These are phyloP conservation scores for Spathaspora sp. DNA, from an alignment of 1,139 yeast species.

Conservation along the genomic window DNA sequence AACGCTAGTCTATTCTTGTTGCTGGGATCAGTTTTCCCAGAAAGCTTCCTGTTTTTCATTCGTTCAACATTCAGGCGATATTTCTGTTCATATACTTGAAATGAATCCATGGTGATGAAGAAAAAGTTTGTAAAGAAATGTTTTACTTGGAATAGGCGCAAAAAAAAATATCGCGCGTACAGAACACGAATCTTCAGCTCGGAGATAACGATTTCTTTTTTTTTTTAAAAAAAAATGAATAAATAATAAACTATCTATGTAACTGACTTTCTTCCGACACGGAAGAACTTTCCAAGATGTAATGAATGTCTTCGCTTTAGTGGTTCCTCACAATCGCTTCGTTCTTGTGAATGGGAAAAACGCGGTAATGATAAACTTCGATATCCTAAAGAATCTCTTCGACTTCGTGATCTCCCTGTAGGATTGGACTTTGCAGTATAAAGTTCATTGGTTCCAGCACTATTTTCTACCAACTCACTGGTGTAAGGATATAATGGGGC, in stretches of 20 bases:
- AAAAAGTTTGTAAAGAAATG: not conserved
- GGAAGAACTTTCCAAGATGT: not conserved
- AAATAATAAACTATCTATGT: not conserved
- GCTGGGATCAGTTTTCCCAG: not conserved
- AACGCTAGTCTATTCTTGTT: not conserved
- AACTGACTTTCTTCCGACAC: not conserved
- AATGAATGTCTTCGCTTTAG: not conserved
- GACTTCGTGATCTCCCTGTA: not conserved
- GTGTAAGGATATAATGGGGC: conserved; percentile 20
- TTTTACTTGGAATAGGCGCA: not conserved
- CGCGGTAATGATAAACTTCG: conserved; percentile 1
- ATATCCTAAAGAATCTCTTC: not conserved
- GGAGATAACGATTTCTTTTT: not conserved
- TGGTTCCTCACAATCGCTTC: not conserved
- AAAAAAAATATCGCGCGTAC: not conserved
- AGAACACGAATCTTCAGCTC: not conserved
- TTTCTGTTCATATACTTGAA: conserved; percentile 8
- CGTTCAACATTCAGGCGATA: conserved; percentile 7
- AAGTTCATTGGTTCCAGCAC: conserved; percentile 7
- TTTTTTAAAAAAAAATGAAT: not conserved
- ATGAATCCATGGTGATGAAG: conserved; percentile 8
- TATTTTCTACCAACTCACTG: conserved; percentile 3
- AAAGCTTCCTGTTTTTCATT: conserved; percentile 7
- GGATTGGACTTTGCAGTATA: conserved; percentile 1
- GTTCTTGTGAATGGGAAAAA: not conserved